Base-by-base conservation (phyloP, 768 basidiomycete genomes). In the Rhizopogon vulgaris region DNA sequence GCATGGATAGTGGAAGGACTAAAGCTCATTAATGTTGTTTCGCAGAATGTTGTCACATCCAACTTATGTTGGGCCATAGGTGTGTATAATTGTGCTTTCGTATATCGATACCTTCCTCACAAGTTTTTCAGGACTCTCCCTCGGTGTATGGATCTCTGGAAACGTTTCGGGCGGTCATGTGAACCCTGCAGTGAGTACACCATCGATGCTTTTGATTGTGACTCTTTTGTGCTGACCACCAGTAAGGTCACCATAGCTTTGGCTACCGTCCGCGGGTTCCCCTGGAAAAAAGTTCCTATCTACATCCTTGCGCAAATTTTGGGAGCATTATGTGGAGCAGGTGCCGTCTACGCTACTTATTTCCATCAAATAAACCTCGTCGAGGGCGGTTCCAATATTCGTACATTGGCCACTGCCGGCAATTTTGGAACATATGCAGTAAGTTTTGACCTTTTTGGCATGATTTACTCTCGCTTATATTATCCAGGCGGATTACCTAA, bases 211-310 rank as follows among this genome's bases (percentile, higher is more conserved):
- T 46, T 41, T 41, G 18, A 11, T n/a, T 14, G 39, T 14, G n/a
- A 10, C 14, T 28, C 10, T 28, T 7, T 17, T 24, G 15, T 47
- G 8, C 49, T 52, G 49, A 49, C 22, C 25, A 12, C 12, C 7
- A 15, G 22, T 7, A 38, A 81, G 79, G 73, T 87, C 28, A 89
- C 87, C 5, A 62, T 89, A 39, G 73, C 78, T 11, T 64, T 86
- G 40, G 83, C 82, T 8, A 69, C 76, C 1, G 85, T 79, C 67
- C 78, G 85, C 57, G 79, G 77, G 36, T 87, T 90, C 66, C 84
- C 86, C 0, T 83, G 83, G 82, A 74, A 72, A 56, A 87, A 88
- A 66, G 86, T 86, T 0, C 86, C 87, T 0, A 76, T 70, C 15
- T 86, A 78, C 67, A 78, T 84, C 30, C 60, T 78, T 49, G 73